Evolutionary conservation across 192 early-diverging fungal genomes (phyloP).

Genomic region (Jimgerdemannia flammicorona): DNA sequence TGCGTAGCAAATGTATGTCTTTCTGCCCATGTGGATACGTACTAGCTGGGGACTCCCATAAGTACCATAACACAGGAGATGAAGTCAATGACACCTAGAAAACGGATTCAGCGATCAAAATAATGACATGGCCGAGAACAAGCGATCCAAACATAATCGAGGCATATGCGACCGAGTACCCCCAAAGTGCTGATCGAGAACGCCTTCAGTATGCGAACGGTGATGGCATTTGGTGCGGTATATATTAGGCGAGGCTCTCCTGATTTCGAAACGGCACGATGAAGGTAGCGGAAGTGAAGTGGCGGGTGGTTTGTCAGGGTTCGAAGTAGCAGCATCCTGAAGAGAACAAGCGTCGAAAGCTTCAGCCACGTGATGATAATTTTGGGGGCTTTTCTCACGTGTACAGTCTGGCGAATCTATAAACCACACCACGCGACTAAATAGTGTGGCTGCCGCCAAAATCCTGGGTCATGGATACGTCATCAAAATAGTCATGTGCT

Average conservation of each 20-base stretch:
- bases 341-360: no score
- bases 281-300: no score
- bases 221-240: constrained; percentile 21
- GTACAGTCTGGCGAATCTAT: no score
- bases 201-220: constrained; percentile 21
- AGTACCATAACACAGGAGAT: constrained; percentile 23
- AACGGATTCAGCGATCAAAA: background rate
- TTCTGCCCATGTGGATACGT: background rate
- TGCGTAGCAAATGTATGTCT: background rate
- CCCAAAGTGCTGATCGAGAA: constrained; percentile 30
- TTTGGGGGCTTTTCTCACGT: no score
- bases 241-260: constrained; percentile 12
- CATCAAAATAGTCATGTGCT: no score
- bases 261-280: no score
- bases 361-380: no score
- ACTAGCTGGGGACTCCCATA: constrained; percentile 35
- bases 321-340: no score
- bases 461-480: no score
- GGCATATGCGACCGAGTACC: constrained; percentile 6
- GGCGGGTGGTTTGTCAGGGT: no score
- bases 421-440: no score
- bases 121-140: background rate
- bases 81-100: constrained; percentile 21
- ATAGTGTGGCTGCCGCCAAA: no score
- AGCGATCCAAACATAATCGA: background rate